Conservation (phyloP, 495 filamentous ascomycete species). For the Penicillium bialowiezense region DNA sequence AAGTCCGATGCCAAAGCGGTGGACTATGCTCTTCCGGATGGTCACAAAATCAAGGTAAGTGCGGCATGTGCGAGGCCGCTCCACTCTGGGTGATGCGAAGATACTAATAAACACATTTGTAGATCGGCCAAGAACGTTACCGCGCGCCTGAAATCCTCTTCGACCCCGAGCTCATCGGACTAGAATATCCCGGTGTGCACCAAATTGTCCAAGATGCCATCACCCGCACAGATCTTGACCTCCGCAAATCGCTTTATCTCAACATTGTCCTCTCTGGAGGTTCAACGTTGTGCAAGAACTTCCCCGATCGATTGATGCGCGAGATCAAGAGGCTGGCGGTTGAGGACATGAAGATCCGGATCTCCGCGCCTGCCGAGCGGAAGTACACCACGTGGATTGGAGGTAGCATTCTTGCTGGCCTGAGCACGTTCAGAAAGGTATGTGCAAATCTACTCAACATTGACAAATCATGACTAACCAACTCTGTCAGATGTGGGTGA, state of each 20-base stretch:
- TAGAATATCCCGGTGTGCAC: slow-evolving; percentile 96
- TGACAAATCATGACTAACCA: slow-evolving; percentile 10
- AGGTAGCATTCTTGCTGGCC: slow-evolving; percentile 91
- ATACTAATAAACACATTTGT: slow-evolving; percentile 2
- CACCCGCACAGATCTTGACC: slow-evolving; percentile 93
- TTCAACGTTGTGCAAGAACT: slow-evolving; percentile 86
- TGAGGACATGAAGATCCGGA: slow-evolving; percentile 99
- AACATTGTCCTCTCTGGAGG: slow-evolving; percentile 97
- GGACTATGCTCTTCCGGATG: slow-evolving; percentile 89
- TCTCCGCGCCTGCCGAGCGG: slow-evolving; percentile 93
- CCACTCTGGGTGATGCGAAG: neutral
- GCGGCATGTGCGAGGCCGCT: neutral
- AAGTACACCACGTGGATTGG: slow-evolving; percentile 99
- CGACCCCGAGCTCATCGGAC: slow-evolving; percentile 92
- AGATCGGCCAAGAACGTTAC: slow-evolving; percentile 90
- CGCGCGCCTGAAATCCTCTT: slow-evolving; percentile 96
- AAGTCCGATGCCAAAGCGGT: slow-evolving; percentile 64
- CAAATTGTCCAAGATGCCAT: slow-evolving; percentile 97
- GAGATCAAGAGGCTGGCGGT: slow-evolving; percentile 92
- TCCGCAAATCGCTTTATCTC: slow-evolving; percentile 88
- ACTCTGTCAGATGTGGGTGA: slow-evolving; percentile 90
- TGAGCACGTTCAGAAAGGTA: slow-evolving; percentile 99
- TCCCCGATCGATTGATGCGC: slow-evolving; percentile 88
- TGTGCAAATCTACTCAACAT: slow-evolving; percentile 36
- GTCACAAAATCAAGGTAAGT: slow-evolving; percentile 81